Percentiles rank a stretch among this genome's conserved stretches.
Conservation (phyloP, 2,329 filamentous ascomycete genomes). For the Domatiomyces catenatus region DNA sequence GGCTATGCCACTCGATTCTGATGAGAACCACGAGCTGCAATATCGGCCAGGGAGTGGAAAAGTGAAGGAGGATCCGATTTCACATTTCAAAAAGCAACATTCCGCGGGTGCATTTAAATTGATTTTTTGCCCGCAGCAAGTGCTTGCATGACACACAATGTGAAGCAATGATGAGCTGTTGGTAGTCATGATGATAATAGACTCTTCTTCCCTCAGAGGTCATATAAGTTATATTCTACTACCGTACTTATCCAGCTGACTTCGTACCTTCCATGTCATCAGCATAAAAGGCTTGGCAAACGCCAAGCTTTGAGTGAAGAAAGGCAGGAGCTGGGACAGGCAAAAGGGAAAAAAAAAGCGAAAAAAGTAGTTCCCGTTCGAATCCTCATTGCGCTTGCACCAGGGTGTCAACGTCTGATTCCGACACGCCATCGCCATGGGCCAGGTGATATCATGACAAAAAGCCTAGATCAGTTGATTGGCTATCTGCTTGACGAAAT, state of each 20-base stretch:
- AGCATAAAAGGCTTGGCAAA: background rate
- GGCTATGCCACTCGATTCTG: background rate
- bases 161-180: background rate
- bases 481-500: constrained; percentile 44
- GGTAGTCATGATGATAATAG: background rate
- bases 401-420: background rate
- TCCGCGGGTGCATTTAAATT: background rate
- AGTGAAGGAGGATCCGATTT: background rate
- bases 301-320: background rate
- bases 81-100: background rate
- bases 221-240: too few relatives aligned
- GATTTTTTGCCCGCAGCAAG: background rate
- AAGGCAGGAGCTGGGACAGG: background rate
- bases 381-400: background rate
- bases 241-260: too few relatives aligned
- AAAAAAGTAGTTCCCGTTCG: background rate
- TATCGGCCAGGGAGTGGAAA: background rate
- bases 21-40: background rate
- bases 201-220: background rate
- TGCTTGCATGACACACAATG: background rate
- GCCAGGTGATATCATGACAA: constrained; percentile 26
- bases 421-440: background rate
- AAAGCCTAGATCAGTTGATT: constrained; percentile 41
- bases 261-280: too few relatives aligned
- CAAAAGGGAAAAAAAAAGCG: background rate